phyloP scores from a whole-genome alignment of 1,284 basidiomycete species.

The Testicularia cyperi region DNA sequence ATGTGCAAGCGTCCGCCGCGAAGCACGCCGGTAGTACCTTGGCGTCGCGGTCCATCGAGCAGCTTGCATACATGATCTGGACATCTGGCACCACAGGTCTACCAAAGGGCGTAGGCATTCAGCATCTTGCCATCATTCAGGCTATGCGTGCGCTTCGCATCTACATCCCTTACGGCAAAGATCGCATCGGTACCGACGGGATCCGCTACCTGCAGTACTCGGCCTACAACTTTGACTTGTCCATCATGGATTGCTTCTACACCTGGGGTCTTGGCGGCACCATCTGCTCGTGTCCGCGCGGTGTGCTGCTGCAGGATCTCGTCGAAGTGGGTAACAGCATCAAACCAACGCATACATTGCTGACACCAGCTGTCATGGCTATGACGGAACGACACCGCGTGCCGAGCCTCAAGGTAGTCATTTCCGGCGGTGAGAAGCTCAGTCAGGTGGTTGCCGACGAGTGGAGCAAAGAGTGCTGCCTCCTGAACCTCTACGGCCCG shows the following conservation, averaged over 20 bases:
- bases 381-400: constrained; percentile 55
- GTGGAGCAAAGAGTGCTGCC: constrained; percentile 58
- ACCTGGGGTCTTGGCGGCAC: constrained; percentile 56
- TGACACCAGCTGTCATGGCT: constrained; percentile 61
- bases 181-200: constrained; percentile 32
- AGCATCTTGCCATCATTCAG: constrained; percentile 57
- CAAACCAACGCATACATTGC: constrained; percentile 54
- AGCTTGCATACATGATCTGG: constrained; percentile 60
- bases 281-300: constrained; percentile 51
- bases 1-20: neutral
- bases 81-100: constrained; percentile 61
- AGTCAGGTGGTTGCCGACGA: constrained; percentile 60
- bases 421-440: constrained; percentile 61
- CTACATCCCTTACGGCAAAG: constrained; percentile 52
- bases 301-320: constrained; percentile 47
- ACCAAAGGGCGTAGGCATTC: constrained; percentile 59
- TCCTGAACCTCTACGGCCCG: constrained; percentile 59
- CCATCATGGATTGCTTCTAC: constrained; percentile 60
- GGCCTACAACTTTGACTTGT: constrained; percentile 59
- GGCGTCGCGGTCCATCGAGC: constrained; percentile 17
- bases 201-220: constrained; percentile 59
- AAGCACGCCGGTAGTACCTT: too few relatives aligned
- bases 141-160: constrained; percentile 54
- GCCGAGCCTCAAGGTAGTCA: constrained; percentile 57
- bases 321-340: constrained; percentile 47